Evolutionary conservation across 106 monocot genomes (phyloP).

Genomic region (Acorus gramineus): DNA sequence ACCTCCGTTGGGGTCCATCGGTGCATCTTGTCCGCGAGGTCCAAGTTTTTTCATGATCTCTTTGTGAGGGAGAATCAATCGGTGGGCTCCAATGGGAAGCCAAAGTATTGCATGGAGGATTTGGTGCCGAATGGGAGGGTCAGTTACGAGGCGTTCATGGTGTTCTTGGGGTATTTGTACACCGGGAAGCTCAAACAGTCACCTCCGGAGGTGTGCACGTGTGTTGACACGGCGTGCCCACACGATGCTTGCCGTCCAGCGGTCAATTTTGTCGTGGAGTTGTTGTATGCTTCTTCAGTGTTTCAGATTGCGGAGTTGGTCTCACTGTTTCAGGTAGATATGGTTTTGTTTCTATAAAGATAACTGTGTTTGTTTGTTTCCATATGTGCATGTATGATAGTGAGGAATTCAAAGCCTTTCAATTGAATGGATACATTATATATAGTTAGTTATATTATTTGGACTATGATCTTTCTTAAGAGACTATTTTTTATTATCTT

Average conservation of each 20-base stretch:
- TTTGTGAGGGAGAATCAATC: background rate
- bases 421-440: too few relatives aligned
- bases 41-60: background rate
- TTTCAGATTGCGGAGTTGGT: background rate
- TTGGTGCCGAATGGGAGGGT: background rate
- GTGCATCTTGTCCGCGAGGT: background rate
- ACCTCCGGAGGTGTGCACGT: background rate
- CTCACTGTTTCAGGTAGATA: background rate
- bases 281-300: background rate
- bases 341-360: too few relatives aligned
- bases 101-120: background rate
- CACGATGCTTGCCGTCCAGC: slow-evolving; percentile 2
- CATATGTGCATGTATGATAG: too few relatives aligned
- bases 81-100: background rate
- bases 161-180: background rate
- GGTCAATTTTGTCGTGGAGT: slow-evolving; percentile 1
- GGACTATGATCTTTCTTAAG: too few relatives aligned
- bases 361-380: too few relatives aligned
- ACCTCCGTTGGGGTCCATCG: background rate
- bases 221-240: background rate
- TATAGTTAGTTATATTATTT: too few relatives aligned
- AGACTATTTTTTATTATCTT: too few relatives aligned
- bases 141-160: background rate
- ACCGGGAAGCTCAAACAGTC: background rate
- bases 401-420: too few relatives aligned